phyloP scores from a whole-genome alignment of 176 grass and related monocot genomes.

The Zoysia japonica region DNA sequence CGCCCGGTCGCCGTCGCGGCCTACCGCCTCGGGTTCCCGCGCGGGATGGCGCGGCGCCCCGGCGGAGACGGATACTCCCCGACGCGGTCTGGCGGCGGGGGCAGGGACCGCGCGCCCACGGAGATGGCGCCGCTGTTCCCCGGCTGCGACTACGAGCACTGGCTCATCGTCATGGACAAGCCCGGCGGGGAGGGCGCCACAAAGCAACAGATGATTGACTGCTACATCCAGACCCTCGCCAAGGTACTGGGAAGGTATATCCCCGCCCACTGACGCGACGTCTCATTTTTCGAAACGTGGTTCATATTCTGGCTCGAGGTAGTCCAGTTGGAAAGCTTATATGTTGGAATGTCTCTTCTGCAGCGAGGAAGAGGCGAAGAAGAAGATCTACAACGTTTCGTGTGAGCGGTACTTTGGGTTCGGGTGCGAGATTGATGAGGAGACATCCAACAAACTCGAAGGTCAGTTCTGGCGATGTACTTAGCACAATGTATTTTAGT shows the following conservation, averaged over 20 bases:
- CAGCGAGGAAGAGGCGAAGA: slow-evolving; percentile 87
- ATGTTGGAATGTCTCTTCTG: neutral
- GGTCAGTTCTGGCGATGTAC: slow-evolving; percentile 35
- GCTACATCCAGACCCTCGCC: slow-evolving; percentile 73
- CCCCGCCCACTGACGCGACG: neutral
- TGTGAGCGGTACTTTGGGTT: slow-evolving; percentile 87
- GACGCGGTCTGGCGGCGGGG: slow-evolving; percentile 20
- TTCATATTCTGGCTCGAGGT: neutral
- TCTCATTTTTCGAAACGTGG: neutral
- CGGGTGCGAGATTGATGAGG: slow-evolving; percentile 83
- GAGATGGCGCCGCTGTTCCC: slow-evolving; percentile 76
- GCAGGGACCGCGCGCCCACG: slow-evolving; percentile 46
- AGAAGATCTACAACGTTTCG: slow-evolving; percentile 90
- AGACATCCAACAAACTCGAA: slow-evolving; percentile 94
- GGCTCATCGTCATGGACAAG: slow-evolving; percentile 91
- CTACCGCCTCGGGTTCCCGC: slow-evolving; percentile 41
- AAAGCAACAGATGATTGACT: slow-evolving; percentile 84
- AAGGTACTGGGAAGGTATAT: slow-evolving; percentile 70
- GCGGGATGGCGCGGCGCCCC: slow-evolving; percentile 55
- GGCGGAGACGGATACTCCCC: slow-evolving; percentile 44
- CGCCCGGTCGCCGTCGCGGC: slow-evolving; percentile 34
- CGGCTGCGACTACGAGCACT: slow-evolving; percentile 82
- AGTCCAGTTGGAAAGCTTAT: neutral
- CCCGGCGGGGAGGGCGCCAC: slow-evolving; percentile 59
- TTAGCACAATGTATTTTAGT: neutral